A percentile compares a stretch with the other conserved stretches of the same genome.
Conservation (phyloP, 208 protist genomes). For the Trypanosoma theileri region DNA sequence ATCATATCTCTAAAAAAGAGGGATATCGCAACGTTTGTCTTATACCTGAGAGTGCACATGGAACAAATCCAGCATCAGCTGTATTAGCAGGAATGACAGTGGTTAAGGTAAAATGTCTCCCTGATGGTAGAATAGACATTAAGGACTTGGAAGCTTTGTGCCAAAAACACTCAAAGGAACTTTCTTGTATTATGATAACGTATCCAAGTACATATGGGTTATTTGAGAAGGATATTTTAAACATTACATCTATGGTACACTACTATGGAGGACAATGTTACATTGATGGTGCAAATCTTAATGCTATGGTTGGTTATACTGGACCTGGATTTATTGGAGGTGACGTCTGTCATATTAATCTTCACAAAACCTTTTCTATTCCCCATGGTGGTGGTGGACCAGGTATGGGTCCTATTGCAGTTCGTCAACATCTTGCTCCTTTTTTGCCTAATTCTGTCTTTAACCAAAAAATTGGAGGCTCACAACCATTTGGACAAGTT, state of each 20-base stretch:
- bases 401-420: conserved; percentile 97
- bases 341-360: conserved; percentile 98
- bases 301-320: conserved; percentile 95
- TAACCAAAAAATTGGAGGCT: conserved; percentile 49
- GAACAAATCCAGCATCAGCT: conserved; percentile 98
- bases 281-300: conserved; percentile 99
- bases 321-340: conserved; percentile 96
- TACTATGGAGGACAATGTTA: conserved; percentile 95
- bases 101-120: conserved; percentile 92
- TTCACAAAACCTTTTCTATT: conserved; percentile 99
- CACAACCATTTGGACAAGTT: conserved; percentile 87
- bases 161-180: conserved; percentile 87
- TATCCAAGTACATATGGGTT: conserved; percentile 98
- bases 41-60: conserved; percentile 97
- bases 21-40: conserved; percentile 95
- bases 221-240: conserved; percentile 94
- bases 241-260: conserved; percentile 89
- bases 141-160: conserved; percentile 89
- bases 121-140: conserved; percentile 93
- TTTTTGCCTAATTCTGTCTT: conserved; percentile 91
- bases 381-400: conserved; percentile 97
- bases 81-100: conserved; percentile 91
- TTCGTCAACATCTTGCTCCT: conserved; percentile 90
- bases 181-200: conserved; percentile 97
- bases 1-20: conserved; percentile 76